Percentiles rank a stretch among this genome's conserved stretches.
phyloP scores from a whole-genome alignment of 2,329 filamentous ascomycete genomes.

The Lachnellula occidentalis region DNA sequence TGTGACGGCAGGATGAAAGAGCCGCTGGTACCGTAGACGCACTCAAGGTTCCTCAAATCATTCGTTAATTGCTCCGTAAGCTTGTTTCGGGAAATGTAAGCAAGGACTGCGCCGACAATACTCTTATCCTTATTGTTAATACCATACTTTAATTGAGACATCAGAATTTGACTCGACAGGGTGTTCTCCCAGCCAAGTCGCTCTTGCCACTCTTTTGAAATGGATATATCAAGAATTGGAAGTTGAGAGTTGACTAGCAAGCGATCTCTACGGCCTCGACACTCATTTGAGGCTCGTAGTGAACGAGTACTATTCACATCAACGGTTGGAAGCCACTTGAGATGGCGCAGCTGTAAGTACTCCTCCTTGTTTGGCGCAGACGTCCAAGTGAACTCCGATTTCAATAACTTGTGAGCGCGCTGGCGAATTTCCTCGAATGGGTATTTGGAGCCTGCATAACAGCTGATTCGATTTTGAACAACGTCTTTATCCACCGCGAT shows the following conservation, averaged over 20 bases:
- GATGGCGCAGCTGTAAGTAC: conserved; percentile 1
- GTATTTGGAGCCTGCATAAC: conserved; percentile 10
- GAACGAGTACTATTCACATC: background rate
- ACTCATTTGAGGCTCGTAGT: conserved; percentile 14
- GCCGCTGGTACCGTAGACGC: conserved; percentile 10
- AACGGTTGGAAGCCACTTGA: conserved; percentile 19
- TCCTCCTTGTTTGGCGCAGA: background rate
- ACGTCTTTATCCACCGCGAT: conserved; percentile 17
- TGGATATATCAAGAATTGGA: conserved; percentile 7
- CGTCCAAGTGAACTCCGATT: conserved; percentile 7
- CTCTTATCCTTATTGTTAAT: conserved; percentile 5
- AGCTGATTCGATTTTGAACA: conserved; percentile 8
- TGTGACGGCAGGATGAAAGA: conserved; percentile 12
- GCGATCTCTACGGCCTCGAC: conserved; percentile 12
- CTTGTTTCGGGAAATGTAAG: conserved; percentile 10
- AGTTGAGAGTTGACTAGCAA: conserved; percentile 16
- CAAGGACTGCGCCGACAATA: conserved; percentile 18
- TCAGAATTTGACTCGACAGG: conserved; percentile 12
- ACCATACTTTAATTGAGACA: conserved; percentile 17
- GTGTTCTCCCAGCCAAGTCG: conserved; percentile 19
- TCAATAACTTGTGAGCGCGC: conserved; percentile 8
- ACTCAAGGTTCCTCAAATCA: conserved; percentile 11
- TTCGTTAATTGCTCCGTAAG: conserved; percentile 1
- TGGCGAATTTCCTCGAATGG: background rate
- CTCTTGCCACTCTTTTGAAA: conserved; percentile 12